These are phyloP conservation scores for Thielaviopsis populi DNA, from an alignment of 2,329 filamentous ascomycete genomes.

Conservation along the genomic window DNA sequence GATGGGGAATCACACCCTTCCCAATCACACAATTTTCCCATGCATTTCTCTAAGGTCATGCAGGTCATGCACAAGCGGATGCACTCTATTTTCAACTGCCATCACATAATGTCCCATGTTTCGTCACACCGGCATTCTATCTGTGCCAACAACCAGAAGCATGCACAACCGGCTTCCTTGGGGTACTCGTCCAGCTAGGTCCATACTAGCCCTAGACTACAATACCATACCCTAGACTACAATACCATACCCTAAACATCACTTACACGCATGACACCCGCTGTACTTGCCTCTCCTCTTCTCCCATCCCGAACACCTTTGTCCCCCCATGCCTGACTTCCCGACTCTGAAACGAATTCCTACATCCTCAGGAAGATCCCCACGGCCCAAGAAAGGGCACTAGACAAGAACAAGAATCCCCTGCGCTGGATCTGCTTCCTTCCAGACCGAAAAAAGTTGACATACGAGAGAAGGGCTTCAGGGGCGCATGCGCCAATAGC, in stretches of 20 bases:
- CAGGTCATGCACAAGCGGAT: neutral
- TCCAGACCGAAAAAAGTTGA: neutral
- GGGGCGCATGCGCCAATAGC: neutral
- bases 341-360: neutral
- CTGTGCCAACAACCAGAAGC: neutral
- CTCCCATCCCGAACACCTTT: neutral
- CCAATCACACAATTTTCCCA: neutral
- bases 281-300: neutral
- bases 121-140: neutral
- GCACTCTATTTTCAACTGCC: neutral
- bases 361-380: neutral
- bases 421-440: neutral
- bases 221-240: too few relatives aligned
- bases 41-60: neutral
- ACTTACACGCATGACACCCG: neutral
- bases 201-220: too few relatives aligned
- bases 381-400: neutral
- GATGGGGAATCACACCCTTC: neutral
- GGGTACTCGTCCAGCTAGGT: too few relatives aligned
- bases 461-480: neutral
- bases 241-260: neutral
- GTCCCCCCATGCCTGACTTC: neutral
- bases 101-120: neutral
- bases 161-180: too few relatives aligned
- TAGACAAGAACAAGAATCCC: neutral